A percentile compares a stretch with the other conserved stretches of the same genome.
Evolutionary conservation across 192 early-diverging fungal genomes (phyloP).

Genomic region (Kickxella alabastrina): DNA sequence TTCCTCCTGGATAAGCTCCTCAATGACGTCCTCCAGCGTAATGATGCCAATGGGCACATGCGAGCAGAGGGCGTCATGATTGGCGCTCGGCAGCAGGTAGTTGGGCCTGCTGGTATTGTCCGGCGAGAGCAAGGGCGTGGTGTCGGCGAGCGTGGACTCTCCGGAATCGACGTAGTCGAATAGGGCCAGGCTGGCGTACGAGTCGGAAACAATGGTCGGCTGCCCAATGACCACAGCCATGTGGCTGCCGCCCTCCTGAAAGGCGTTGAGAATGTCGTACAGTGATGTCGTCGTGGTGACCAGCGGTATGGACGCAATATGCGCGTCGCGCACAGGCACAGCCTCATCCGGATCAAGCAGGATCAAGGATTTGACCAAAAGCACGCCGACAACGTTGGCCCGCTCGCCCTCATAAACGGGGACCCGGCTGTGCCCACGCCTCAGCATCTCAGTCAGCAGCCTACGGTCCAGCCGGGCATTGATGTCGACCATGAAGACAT

Average conservation of each 20-base stretch:
- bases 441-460: conserved; percentile 59
- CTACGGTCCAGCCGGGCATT: conserved; percentile 57
- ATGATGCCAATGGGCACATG: conserved; percentile 65
- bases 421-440: conserved; percentile 71
- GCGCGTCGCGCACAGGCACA: conserved; percentile 58
- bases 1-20: conserved; percentile 79
- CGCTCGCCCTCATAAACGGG: conserved; percentile 64
- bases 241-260: conserved; percentile 78
- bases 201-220: conserved; percentile 7
- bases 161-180: neutral
- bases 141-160: conserved; percentile 1
- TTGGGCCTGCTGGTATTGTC: neutral
- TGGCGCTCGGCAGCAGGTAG: conserved; percentile 5
- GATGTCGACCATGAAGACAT: conserved; percentile 65
- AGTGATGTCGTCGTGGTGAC: conserved; percentile 48
- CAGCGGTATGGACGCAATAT: conserved; percentile 47
- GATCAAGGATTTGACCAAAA: conserved; percentile 73
- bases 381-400: conserved; percentile 68
- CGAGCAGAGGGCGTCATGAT: conserved; percentile 42
- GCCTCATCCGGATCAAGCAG: conserved; percentile 69
- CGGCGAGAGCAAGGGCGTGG: neutral
- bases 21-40: conserved; percentile 80
- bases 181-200: conserved; percentile 2
- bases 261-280: conserved; percentile 76
- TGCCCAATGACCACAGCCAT: conserved; percentile 66